These are phyloP conservation scores for Stentor coeruleus DNA, from an alignment of 73 alveolate species.

Conservation along the genomic window DNA sequence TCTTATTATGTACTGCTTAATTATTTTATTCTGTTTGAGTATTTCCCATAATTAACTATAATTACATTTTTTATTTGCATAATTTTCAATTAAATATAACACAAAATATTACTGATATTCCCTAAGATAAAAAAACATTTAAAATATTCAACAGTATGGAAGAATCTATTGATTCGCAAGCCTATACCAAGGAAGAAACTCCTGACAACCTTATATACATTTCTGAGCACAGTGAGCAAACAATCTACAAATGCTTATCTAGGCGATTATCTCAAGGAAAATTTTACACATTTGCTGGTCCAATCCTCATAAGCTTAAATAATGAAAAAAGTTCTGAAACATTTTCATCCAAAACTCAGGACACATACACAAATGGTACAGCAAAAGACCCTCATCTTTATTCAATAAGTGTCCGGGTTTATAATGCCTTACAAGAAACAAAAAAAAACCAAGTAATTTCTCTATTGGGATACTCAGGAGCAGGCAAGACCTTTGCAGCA, in stretches of 20 bases:
- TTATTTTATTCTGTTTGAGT: too few species aligned
- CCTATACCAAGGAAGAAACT: too few species aligned
- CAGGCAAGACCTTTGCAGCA: conserved; percentile 14
- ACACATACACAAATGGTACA: not conserved
- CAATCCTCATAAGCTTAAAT: not conserved
- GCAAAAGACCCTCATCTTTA: not conserved
- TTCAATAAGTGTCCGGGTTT: not conserved
- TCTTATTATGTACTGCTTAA: too few species aligned
- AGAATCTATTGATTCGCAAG: too few species aligned
- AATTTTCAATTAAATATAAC: too few species aligned
- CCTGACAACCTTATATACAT: not conserved
- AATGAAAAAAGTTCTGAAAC: not conserved
- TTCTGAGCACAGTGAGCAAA: not conserved
- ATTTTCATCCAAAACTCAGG: not conserved
- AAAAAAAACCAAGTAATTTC: conserved; percentile 7
- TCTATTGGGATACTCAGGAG: conserved; percentile 10
- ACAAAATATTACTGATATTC: too few species aligned
- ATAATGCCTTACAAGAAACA: not conserved
- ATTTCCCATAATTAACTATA: too few species aligned
- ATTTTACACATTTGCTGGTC: not conserved
- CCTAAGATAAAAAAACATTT: too few species aligned
- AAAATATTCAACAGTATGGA: too few species aligned
- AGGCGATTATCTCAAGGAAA: not conserved
- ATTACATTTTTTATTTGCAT: too few species aligned
- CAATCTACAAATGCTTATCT: not conserved